phyloP scores from a whole-genome alignment of 2,329 filamentous ascomycete species.

The Colletotrichum nymphaeae region DNA sequence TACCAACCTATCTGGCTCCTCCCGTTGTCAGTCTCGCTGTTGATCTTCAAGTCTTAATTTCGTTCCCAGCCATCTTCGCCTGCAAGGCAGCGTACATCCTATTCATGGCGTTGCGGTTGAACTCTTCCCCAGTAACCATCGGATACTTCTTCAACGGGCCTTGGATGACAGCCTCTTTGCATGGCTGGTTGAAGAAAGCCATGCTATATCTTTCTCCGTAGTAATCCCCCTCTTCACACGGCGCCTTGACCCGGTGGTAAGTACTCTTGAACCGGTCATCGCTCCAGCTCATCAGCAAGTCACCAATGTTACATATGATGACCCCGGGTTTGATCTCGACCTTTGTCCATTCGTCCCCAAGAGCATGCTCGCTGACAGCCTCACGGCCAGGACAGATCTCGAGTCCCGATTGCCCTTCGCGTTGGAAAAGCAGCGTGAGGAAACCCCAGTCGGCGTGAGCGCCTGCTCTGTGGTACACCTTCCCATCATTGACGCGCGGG shows the following conservation, averaged over 20 bases:
- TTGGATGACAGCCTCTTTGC: constrained; percentile 67
- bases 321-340: constrained; percentile 65
- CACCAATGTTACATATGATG: constrained; percentile 75
- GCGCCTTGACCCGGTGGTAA: constrained; percentile 73
- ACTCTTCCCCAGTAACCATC: constrained; percentile 68
- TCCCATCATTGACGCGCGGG: constrained; percentile 46
- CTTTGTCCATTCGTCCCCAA: constrained; percentile 72
- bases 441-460: constrained; percentile 74
- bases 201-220: constrained; percentile 73
- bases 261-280: constrained; percentile 77
- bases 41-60: neutral
- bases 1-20: too few relatives aligned
- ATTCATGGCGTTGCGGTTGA: constrained; percentile 51
- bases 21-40: neutral
- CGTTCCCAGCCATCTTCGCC: neutral
- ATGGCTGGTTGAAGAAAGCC: constrained; percentile 75
- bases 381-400: constrained; percentile 75
- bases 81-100: constrained; percentile 12
- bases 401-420: constrained; percentile 68
- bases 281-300: constrained; percentile 74
- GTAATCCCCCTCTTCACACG: constrained; percentile 64
- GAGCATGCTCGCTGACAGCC: constrained; percentile 67
- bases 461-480: constrained; percentile 69
- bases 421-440: constrained; percentile 72
- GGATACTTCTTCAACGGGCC: constrained; percentile 72